Evolutionary conservation across 768 basidiomycete genomes (phyloP), one percentile per base, ranked within the genome.

Genomic region (Macrolepiota albuminosa): DNA sequence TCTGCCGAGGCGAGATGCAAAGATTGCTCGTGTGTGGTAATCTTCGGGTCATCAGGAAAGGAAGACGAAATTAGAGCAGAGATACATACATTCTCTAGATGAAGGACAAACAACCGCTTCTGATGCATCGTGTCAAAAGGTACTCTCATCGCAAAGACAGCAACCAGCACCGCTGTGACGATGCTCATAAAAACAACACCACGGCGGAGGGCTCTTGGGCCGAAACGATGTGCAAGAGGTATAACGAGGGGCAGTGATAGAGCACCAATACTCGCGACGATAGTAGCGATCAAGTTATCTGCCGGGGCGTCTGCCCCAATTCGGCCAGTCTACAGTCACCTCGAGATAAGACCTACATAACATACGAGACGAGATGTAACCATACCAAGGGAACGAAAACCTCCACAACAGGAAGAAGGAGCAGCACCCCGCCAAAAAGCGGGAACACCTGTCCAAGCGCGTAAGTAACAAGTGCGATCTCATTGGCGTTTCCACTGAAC

Each of bases 311-410:
- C 87, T 39, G 78, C 81, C 37, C 93, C 92, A 52, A 89, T 83
- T 8, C 93, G 84, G 24, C 95, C 95, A 0, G 90, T 93, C 89
- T 91, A 63, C 6, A 51, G 48, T 13, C n/a, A 26, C 39, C 16
- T n/a, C 13, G 48, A 26, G 3, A 42, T 60, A 2, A 55, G 53
- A 29, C n/a, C 18, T 1, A 51, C 11, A 16, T 56, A 9, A 18
- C 2, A 6, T 21, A 40, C 2, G 11, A 16, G 45, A 40, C 11
- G 51, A 58, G 39, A 11, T 46, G 51, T 6, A 13, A 14, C 72
- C 83, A 54, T 62, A 90, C 90, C 67, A 97, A 72, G 7, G 96
- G 96, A 0, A 96, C 92, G 67, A 98, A 97, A 24, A 98, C 88
- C 48, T 95, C 91, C 46, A 92, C 65, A 3, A 89, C 84, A 6